Base-by-base conservation (phyloP, 2,329 filamentous ascomycete genomes). In the Fusarium sp. region DNA sequence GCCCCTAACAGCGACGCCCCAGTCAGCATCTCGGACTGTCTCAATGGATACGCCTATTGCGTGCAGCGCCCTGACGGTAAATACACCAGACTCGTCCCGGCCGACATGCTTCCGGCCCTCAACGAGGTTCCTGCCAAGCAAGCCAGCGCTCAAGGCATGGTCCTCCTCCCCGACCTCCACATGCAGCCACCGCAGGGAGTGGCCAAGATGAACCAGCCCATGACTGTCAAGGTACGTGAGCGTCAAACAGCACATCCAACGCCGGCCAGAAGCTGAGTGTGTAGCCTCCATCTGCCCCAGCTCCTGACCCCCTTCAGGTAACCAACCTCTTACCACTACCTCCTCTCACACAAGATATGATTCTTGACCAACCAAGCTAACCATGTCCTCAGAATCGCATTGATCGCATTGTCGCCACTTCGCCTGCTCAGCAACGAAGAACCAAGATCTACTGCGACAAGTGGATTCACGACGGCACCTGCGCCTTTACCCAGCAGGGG, bases 391-490 rank as follows among this genome's bases (percentile, higher is more conserved):
- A 83, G 82, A 79, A 77, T 16, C 80, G 78, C 9, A 84, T 83
- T 61, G 82, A 82, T 59, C 75, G 73, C 45, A 82, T 82, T 57
- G 73, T 82, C 37, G 76, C 79, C 20, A 75, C 73, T 6, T 76
- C 73, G 6, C 83, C 83, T 20, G 81, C 85, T 13, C 79, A 78
- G 6, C 81, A 83, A 7, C 90, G 89, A 77, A 80, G 80, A 27
- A 80, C 82, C 67, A 97, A 97, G 80, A 85, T 93, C 27, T 97
- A 93, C 82, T 98, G 95, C 83, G 94, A 94, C 67, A 94, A 96
- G 82, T 98, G 95, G 95, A 92, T 98, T 64, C 92, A 94, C 76
- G 92, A 93, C 67, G 95, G 94, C 22, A 90, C 93, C 50, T 98
- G 95, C 80, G 93, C 93, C 71, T 98, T 94, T 81, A 91, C 89